phyloP scores from a whole-genome alignment of 1,284 basidiomycete genomes.

The Cryptococcus floricola region DNA sequence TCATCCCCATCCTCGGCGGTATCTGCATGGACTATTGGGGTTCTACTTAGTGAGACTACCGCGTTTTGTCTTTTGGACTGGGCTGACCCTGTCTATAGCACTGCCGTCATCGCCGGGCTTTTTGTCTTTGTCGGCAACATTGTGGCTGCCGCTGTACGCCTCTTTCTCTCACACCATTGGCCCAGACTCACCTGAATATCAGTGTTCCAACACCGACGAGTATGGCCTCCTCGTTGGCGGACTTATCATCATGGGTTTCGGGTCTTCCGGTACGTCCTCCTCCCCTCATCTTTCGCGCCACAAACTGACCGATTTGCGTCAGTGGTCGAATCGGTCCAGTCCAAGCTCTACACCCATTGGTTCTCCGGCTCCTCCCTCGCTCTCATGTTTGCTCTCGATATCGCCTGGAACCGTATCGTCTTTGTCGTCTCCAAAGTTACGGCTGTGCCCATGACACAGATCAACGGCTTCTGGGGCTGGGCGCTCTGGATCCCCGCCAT shows the following conservation, averaged over 20 bases:
- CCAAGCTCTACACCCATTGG: conserved; percentile 44
- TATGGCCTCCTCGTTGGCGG: conserved; percentile 32
- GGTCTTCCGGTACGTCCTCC: conserved; percentile 18
- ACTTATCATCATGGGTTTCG: conserved; percentile 37
- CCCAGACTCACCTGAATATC: neutral
- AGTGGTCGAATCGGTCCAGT: conserved; percentile 37
- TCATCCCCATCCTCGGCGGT: conserved; percentile 51
- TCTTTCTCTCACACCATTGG: neutral
- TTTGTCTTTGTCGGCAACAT: conserved; percentile 43
- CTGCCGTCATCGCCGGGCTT: conserved; percentile 34
- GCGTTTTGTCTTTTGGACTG: too few species aligned
- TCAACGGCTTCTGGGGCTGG: conserved; percentile 47
- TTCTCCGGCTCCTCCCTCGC: conserved; percentile 33
- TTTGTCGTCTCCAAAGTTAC: conserved; percentile 35
- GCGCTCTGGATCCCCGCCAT: conserved; percentile 48
- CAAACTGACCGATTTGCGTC: neutral
- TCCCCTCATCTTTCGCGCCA: neutral
- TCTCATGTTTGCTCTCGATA: conserved; percentile 33
- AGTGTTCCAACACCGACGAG: conserved; percentile 27
- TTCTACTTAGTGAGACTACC: conserved; percentile 24
- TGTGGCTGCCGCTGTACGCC: conserved; percentile 30
- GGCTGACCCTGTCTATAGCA: conserved; percentile 5
- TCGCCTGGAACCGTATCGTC: conserved; percentile 35
- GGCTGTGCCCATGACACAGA: conserved; percentile 45
- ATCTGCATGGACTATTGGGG: conserved; percentile 51